Conservation (phyloP, 2,329 filamentous ascomycete species). For the Trichophyton verrucosum region DNA sequence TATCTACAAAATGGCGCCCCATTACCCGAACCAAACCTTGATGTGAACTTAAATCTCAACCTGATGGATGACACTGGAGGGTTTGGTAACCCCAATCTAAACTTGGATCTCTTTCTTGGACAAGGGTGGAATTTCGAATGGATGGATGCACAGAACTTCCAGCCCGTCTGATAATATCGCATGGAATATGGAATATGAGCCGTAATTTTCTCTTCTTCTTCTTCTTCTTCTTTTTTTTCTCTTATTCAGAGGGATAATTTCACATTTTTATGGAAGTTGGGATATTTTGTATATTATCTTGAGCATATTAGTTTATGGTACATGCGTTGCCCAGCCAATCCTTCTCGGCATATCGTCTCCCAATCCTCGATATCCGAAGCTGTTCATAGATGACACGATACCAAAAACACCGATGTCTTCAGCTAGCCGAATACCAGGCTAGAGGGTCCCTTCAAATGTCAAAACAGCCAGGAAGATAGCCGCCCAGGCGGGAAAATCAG, state of each 20-base stretch:
- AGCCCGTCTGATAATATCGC: neutral
- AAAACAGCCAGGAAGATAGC: constrained; percentile 11
- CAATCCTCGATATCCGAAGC: no score
- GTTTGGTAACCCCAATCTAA: constrained; percentile 18
- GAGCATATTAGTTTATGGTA: neutral
- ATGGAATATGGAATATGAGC: neutral
- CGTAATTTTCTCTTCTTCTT: neutral
- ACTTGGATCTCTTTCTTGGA: constrained; percentile 26
- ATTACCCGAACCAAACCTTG: neutral
- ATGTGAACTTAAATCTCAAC: constrained; percentile 4
- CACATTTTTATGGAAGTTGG: neutral
- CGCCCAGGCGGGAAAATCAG: constrained; percentile 13
- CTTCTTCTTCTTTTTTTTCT: neutral
- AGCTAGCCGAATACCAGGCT: no score
- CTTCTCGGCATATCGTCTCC: neutral
- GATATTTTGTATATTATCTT: neutral
- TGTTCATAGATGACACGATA: no score
- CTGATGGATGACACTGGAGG: constrained; percentile 12
- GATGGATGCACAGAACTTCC: constrained; percentile 16
- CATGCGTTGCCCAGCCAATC: neutral
- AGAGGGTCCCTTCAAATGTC: neutral
- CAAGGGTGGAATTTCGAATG: constrained; percentile 31
- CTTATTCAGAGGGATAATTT: neutral
- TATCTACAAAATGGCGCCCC: neutral
- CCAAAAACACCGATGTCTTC: no score